Evolutionary conservation across 1,139 yeast genomes (phyloP), one percentile per base, ranked within the genome.

Genomic region (Pichia inconspicua): DNA sequence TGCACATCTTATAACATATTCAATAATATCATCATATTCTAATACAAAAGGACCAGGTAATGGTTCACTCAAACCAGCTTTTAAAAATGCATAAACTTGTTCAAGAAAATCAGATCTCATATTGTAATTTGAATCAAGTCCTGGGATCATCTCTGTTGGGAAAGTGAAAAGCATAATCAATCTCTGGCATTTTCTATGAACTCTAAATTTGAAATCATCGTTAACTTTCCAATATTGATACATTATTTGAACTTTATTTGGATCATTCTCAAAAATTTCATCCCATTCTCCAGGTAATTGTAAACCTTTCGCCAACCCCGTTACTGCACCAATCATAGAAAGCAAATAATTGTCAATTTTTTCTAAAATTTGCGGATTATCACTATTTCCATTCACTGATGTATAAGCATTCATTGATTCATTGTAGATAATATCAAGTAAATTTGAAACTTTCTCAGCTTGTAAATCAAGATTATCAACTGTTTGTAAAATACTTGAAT

Each of bases 291-390:
- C 84, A 0, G 85, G 80, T 5, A 77, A 62, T 43, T 74, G 72
- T 55, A 84, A 66, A 0, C 90, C 88, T 50, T 79, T 82, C 0
- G 89, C 92, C 14, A 86, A 66, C 49, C 83, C 86, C 22, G 73
- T 72, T 0, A 87, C 64, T 60, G 89, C 84, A 15, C 40, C 27
- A 12, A 45, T 34, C 41, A 50, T 41, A 9, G 53, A 50, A 19
- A 45, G 17, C 35, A 42, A 36, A 41, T 42, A 49, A 4, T 36
- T 25, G 4, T 47, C 39, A 15, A 49, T 47, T 15, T 43, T 31
- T 27, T 47, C 45, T n/a, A 45, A 40, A 25, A 43, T 12, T 10
- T 47, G 47, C 25, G 32, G n/a, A 35, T 49, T 39, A 11, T 35
- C 22, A 2, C 7, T 4, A 38, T 43, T 44, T 7, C 6, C 5